Evolutionary conservation across 441 rosid genomes (phyloP).

Genomic region (Euphorbia corollata): DNA sequence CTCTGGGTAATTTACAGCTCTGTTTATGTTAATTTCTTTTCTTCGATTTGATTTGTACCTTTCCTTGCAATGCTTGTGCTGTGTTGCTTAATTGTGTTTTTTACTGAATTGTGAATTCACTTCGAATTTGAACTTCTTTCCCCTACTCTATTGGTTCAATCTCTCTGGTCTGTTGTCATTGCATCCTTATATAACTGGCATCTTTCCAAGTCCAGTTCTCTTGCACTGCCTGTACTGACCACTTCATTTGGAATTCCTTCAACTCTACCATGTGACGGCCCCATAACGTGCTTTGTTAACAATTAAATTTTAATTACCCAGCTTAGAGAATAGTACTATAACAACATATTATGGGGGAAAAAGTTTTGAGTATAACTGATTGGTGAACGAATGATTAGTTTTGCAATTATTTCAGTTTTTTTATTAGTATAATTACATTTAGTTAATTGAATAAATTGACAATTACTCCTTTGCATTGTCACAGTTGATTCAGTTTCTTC

Average conservation of each 20-base stretch:
- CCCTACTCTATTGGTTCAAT: not conserved
- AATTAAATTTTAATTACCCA: not conserved
- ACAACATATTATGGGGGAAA: not conserved
- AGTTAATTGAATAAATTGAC: conserved; percentile 6
- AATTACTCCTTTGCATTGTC: conserved; percentile 25
- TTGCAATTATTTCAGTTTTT: not conserved
- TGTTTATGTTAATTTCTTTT: not conserved
- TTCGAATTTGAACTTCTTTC: not conserved
- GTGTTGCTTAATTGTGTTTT: not conserved
- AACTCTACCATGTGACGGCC: not conserved
- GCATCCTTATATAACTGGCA: not conserved
- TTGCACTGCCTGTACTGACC: not conserved
- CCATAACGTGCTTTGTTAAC: not conserved
- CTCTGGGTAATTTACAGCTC: not conserved
- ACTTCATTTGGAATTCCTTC: not conserved
- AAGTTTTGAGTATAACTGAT: not conserved
- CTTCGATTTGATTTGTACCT: not conserved
- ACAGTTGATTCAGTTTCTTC: conserved; percentile 60
- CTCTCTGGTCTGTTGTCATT: not conserved
- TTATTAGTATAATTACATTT: conserved; percentile 2
- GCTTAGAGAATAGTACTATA: not conserved
- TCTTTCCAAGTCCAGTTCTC: not conserved
- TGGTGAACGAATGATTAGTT: not conserved
- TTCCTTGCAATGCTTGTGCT: conserved; percentile 1
- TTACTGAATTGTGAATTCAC: not conserved